Base-by-base conservation (phyloP, 139 green algal genomes). In the Mychonastes homosphaera region DNA sequence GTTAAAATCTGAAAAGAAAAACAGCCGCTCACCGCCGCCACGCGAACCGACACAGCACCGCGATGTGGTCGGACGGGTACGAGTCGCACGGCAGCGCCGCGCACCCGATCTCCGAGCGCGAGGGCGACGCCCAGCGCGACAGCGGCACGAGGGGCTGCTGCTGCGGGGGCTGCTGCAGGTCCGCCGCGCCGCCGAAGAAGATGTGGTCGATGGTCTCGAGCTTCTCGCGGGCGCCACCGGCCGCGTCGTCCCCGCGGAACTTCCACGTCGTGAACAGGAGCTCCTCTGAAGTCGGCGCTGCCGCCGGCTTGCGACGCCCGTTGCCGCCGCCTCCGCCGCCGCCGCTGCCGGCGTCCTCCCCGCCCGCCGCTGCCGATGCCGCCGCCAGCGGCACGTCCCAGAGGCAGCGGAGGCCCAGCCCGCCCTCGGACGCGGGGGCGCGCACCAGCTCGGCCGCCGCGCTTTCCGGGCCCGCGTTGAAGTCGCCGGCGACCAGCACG, bases 171-270 rank as follows among this genome's bases (percentile, higher is more conserved):
- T n/a, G n/a, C n/a, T n/a, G n/a, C n/a, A n/a, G n/a, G n/a, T n/a
- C 18, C 32, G 23, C 57, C 53, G 21, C 36, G 6, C 6, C 36
- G 34, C 8, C 68, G 59, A 65, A 81, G 65, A 67, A 85, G 32
- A 85, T 74, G 69, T 79, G 79, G 60, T 85, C 78, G 24, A 72
- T 76, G 40, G 71, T 75, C n/a, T n/a, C n/a, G n/a, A n/a, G n/a
- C n/a, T n/a, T n/a, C n/a, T n/a, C n/a, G n/a, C n/a, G n/a, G n/a
- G n/a, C n/a, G 13, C 78, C 62, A 58, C 72, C 72, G 6, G 57
- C 64, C 34, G 66, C 67, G 4, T 69, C 75, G 10, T 53, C 53
- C 26, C 32, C 51, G 6, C 65, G 32, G 50, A 78, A 78, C 59
- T 78, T 78, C 75, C 75, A 83, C 1, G 75, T 83, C 16, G 63